These are phyloP conservation scores for Gentiana straminea DNA, from an alignment of 257 asterid species.

Conservation along the genomic window DNA sequence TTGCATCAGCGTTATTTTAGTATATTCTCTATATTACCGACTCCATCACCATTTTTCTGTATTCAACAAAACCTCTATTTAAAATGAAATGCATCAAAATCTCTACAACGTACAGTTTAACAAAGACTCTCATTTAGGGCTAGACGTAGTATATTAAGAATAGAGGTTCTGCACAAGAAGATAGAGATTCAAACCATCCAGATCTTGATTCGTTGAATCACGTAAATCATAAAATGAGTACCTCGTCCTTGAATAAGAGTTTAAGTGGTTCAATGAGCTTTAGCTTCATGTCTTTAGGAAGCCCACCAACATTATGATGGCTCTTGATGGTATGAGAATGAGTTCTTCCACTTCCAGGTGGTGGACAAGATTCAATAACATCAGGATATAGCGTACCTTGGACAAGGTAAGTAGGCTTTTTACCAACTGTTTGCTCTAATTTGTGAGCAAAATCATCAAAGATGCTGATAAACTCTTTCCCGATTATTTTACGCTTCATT, in stretches of 20 bases:
- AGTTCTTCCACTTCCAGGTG: slow-evolving; percentile 95
- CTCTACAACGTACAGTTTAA: no score
- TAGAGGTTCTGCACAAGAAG: slow-evolving; percentile 1
- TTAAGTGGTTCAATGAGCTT: slow-evolving; percentile 95
- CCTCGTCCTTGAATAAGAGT: slow-evolving; percentile 98
- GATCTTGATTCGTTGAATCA: no score
- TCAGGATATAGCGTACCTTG: slow-evolving; percentile 99
- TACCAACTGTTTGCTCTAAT: slow-evolving; percentile 62
- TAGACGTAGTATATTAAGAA: background rate
- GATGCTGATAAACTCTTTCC: slow-evolving; percentile 69
- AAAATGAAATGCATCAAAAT: no score
- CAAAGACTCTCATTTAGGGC: background rate
- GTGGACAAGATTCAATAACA: slow-evolving; percentile 95
- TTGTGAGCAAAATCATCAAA: slow-evolving; percentile 77
- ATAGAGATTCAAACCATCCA: background rate
- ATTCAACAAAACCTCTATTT: no score
- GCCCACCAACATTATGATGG: slow-evolving; percentile 97
- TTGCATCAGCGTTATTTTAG: no score
- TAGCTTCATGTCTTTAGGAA: slow-evolving; percentile 93
- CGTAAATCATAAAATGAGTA: slow-evolving; percentile 3
- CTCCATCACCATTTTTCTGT: no score
- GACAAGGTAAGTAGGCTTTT: slow-evolving; percentile 62
- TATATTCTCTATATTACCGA: no score
- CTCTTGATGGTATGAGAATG: slow-evolving; percentile 98
- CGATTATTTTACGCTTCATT: slow-evolving; percentile 86